These are phyloP conservation scores for Populus hybrid DNA, from an alignment of 441 rosid genomes.

Conservation along the genomic window DNA sequence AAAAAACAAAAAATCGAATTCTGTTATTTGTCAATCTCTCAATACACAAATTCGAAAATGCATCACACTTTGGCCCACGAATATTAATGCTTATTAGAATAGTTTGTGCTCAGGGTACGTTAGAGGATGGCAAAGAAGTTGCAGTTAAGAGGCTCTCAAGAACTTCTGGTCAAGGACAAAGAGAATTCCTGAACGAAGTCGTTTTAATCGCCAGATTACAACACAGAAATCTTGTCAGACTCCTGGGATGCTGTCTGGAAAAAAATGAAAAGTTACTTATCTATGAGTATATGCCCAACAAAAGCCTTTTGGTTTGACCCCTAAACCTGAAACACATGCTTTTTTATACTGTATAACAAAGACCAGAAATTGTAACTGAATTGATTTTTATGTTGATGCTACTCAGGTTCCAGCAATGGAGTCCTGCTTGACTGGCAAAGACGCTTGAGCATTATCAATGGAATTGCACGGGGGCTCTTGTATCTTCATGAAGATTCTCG, in stretches of 20 bases:
- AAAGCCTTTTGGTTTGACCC: not conserved
- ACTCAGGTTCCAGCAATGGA: too few relatives aligned
- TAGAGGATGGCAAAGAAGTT: constrained; percentile 26
- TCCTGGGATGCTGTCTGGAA: constrained; percentile 30
- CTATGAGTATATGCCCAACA: not conserved
- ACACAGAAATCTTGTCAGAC: constrained; percentile 35
- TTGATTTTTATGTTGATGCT: too few relatives aligned
- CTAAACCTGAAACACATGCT: not conserved
- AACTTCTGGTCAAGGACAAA: constrained; percentile 29
- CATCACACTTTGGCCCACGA: too few relatives aligned
- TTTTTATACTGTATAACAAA: too few relatives aligned
- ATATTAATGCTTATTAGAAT: not conserved
- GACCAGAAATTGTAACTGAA: too few relatives aligned
- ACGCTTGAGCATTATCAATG: constrained; percentile 23
- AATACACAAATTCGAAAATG: not conserved
- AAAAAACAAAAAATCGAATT: not conserved
- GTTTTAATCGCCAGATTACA: constrained; percentile 29
- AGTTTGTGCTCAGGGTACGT: constrained; percentile 17
- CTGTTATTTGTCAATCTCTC: too few relatives aligned
- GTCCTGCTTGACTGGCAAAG: too few relatives aligned
- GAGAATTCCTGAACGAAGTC: constrained; percentile 32
- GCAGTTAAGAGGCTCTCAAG: constrained; percentile 36
- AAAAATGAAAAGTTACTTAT: constrained; percentile 26
- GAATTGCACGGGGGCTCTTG: constrained; percentile 28
- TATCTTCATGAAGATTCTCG: constrained; percentile 43